phyloP scores from a whole-genome alignment of 805 yeast genomes.

The Metschnikowia corniflorae region DNA sequence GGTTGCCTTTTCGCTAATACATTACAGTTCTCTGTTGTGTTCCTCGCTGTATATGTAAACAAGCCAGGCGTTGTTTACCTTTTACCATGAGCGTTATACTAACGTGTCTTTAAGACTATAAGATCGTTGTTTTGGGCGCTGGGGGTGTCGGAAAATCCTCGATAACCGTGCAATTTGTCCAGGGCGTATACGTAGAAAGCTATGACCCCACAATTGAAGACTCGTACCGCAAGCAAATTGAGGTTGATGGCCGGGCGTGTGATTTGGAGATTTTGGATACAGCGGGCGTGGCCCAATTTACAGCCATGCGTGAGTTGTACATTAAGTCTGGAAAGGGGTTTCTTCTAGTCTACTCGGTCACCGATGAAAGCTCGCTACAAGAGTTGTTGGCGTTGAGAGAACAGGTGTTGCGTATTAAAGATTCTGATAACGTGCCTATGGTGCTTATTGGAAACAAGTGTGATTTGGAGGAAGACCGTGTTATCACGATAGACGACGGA shows the following conservation, averaged over 20 bases:
- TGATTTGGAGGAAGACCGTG: conserved; percentile 73
- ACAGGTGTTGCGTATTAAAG: conserved; percentile 82
- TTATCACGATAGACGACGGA: conserved; percentile 77
- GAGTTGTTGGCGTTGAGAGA: conserved; percentile 77
- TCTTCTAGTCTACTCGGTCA: conserved; percentile 54
- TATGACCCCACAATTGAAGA: conserved; percentile 98
- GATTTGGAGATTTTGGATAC: conserved; percentile 69
- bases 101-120: conserved; percentile 55
- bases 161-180: conserved; percentile 87
- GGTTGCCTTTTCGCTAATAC: no score
- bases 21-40: no score
- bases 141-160: conserved; percentile 98
- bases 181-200: conserved; percentile 82
- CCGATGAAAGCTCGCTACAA: conserved; percentile 62
- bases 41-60: not conserved
- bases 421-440: conserved; percentile 74
- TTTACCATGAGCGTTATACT: conserved; percentile 6
- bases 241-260: conserved; percentile 83
- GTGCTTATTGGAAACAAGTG: conserved; percentile 90
- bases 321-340: conserved; percentile 84
- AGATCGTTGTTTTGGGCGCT: conserved; percentile 88
- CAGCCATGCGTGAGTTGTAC: conserved; percentile 89
- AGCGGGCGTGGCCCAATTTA: conserved; percentile 79
- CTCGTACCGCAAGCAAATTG: conserved; percentile 84
- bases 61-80: conserved; percentile 5